Percentiles rank a stretch among this genome's conserved stretches.
Evolutionary conservation across 305 asterid species (phyloP).

Genomic region (Salvia sclarea): DNA sequence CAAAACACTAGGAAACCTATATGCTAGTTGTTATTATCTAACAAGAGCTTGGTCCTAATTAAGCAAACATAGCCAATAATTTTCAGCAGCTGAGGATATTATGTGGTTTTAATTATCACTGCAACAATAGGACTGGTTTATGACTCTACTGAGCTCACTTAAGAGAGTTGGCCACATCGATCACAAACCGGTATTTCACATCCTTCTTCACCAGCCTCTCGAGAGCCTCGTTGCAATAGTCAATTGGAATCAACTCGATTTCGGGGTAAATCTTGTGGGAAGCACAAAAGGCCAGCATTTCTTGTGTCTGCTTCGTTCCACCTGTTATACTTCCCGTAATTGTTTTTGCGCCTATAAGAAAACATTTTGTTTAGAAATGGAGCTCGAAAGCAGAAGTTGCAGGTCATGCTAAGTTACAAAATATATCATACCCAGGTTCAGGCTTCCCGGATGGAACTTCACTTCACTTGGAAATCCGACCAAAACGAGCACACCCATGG

Average conservation of each 20-base stretch:
- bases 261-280: conserved; percentile 75
- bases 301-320: conserved; percentile 77
- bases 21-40: background rate
- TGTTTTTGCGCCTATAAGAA: conserved; percentile 53
- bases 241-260: conserved; percentile 63
- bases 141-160: conserved; percentile 30
- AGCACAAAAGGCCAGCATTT: conserved; percentile 88
- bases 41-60: background rate
- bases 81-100: background rate
- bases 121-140: background rate
- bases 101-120: background rate
- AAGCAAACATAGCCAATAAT: background rate
- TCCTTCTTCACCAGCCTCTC: conserved; percentile 81
- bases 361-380: background rate
- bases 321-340: conserved; percentile 74
- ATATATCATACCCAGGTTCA: conserved; percentile 50
- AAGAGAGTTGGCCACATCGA: conserved; percentile 77
- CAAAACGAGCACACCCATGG: conserved; percentile 67
- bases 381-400: background rate
- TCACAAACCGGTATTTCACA: conserved; percentile 80
- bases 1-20: background rate
- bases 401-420: background rate
- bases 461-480: conserved; percentile 89
- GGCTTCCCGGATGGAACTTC: conserved; percentile 56
- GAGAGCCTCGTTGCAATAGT: conserved; percentile 70